These are phyloP conservation scores for Helenozyma baotianmanensis DNA, from an alignment of 805 yeast species.

Conservation along the genomic window DNA sequence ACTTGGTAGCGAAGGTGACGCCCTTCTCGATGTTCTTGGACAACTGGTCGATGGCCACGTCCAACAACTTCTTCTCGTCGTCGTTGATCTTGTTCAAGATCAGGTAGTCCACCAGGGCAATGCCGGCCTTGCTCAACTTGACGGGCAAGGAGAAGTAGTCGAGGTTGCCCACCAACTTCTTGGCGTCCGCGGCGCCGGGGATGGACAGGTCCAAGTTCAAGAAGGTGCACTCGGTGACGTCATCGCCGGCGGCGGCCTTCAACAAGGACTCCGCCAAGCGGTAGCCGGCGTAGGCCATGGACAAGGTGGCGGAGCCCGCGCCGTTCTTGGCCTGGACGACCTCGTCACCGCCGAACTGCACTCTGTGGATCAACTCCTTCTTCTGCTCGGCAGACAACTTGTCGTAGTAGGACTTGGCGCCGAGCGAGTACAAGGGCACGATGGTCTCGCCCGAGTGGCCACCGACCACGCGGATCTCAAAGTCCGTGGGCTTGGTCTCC, in stretches of 20 bases:
- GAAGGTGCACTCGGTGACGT: constrained; percentile 46
- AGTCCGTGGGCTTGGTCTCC: constrained; percentile 46
- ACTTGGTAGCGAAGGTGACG: constrained; percentile 34
- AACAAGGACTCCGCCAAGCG: constrained; percentile 59
- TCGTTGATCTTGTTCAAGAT: constrained; percentile 46
- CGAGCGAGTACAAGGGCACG: constrained; percentile 70
- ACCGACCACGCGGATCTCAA: constrained; percentile 74
- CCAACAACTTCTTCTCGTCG: constrained; percentile 53
- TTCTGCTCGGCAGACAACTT: constrained; percentile 31
- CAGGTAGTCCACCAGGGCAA: constrained; percentile 49
- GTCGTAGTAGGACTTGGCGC: constrained; percentile 30
- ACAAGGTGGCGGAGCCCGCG: constrained; percentile 89
- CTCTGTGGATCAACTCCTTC: constrained; percentile 39
- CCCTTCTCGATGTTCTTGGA: constrained; percentile 58
- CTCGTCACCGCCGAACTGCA: constrained; percentile 83
- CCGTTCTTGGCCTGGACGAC: constrained; percentile 95
- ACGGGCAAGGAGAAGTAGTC: constrained; percentile 65
- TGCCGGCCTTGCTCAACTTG: constrained; percentile 49
- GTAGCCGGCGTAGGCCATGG: constrained; percentile 94
- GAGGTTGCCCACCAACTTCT: constrained; percentile 37
- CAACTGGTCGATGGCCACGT: constrained; percentile 51
- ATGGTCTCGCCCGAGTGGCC: constrained; percentile 96
- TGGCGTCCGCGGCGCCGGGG: constrained; percentile 49
- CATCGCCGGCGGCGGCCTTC: constrained; percentile 23
- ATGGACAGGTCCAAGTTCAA: constrained; percentile 47